These are phyloP conservation scores for Plectosphaerella sp. DNA, from an alignment of 2,329 filamentous ascomycete genomes.

Conservation along the genomic window DNA sequence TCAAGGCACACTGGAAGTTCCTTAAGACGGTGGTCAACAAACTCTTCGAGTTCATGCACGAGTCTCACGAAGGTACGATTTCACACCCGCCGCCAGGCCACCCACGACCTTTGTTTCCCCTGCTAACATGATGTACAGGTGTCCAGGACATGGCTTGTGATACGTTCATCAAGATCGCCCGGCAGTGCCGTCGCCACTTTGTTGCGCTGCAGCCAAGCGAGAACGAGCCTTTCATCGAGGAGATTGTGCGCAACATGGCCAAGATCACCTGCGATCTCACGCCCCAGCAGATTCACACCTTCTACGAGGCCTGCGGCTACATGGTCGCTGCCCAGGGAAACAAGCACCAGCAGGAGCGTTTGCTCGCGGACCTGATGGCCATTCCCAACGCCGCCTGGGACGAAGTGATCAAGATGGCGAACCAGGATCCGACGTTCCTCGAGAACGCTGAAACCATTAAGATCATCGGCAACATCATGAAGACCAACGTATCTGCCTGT, in stretches of 20 bases:
- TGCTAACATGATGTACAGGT: slow-evolving; percentile 39
- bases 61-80: slow-evolving; percentile 84
- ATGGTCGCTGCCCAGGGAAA: slow-evolving; percentile 99
- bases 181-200: slow-evolving; percentile 96
- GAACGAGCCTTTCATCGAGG: slow-evolving; percentile 93
- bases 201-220: slow-evolving; percentile 94
- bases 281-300: slow-evolving; percentile 96
- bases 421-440: slow-evolving; percentile 76
- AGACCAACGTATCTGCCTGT: slow-evolving; percentile 98
- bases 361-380: slow-evolving; percentile 88
- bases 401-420: slow-evolving; percentile 84
- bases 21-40: slow-evolving; percentile 99
- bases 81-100: neutral
- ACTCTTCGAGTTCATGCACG: slow-evolving; percentile 99
- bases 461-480: slow-evolving; percentile 99
- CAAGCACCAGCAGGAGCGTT: slow-evolving; percentile 85
- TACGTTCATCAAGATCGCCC: slow-evolving; percentile 99
- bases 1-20: slow-evolving; percentile 99
- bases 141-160: slow-evolving; percentile 99
- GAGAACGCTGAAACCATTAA: slow-evolving; percentile 96
- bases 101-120: neutral
- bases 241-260: slow-evolving; percentile 92
- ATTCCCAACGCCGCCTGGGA: slow-evolving; percentile 95
- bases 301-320: slow-evolving; percentile 97
- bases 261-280: slow-evolving; percentile 95